A percentile compares a stretch with the other conserved stretches of the same genome.
phyloP scores from a whole-genome alignment of 2,329 filamentous ascomycete genomes.

The Neonectria faginata region DNA sequence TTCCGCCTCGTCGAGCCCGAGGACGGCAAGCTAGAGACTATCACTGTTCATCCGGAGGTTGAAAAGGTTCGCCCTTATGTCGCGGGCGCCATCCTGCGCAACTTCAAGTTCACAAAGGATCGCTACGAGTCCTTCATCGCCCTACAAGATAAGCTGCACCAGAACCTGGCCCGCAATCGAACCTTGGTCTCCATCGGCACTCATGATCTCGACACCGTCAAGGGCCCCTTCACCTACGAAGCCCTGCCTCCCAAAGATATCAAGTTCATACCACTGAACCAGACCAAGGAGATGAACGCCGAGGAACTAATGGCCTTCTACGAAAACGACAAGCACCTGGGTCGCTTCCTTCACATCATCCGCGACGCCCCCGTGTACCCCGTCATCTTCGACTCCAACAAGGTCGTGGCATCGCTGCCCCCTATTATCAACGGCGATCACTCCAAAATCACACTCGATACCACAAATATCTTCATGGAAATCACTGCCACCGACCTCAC shows the following conservation, averaged over 20 bases:
- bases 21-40: constrained; percentile 79
- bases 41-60: constrained; percentile 83
- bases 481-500: constrained; percentile 96
- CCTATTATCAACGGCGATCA: constrained; percentile 98
- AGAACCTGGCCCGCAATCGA: constrained; percentile 91
- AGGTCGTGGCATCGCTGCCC: constrained; percentile 89
- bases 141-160: constrained; percentile 97
- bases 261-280: constrained; percentile 90
- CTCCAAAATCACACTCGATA: constrained; percentile 93
- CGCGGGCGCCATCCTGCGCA: constrained; percentile 88
- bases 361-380: constrained; percentile 94
- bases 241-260: constrained; percentile 92
- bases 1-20: constrained; percentile 81
- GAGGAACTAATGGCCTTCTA: constrained; percentile 95
- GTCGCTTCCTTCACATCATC: constrained; percentile 93
- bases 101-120: constrained; percentile 90
- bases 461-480: constrained; percentile 95
- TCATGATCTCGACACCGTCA: constrained; percentile 91
- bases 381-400: constrained; percentile 91
- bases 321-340: constrained; percentile 92
- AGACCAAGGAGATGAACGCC: constrained; percentile 87
- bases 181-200: constrained; percentile 98
- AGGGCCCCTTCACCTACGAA: constrained; percentile 97
- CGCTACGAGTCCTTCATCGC: constrained; percentile 98
- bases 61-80: constrained; percentile 86